phyloP scores from a whole-genome alignment of 2,329 filamentous ascomycete genomes.

The Aspergillus pseudotamarii region DNA sequence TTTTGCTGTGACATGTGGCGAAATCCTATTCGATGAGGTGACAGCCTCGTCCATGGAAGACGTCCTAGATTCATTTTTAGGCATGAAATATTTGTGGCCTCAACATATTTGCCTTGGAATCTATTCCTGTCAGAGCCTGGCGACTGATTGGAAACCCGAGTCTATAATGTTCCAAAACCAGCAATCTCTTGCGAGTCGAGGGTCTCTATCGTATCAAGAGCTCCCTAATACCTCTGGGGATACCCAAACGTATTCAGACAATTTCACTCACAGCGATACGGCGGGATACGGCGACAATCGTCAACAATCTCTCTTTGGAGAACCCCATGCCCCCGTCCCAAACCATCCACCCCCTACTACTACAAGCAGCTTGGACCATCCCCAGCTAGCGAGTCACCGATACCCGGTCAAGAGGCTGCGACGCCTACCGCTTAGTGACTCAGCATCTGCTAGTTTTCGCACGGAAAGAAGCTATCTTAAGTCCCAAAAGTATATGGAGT shows the following conservation, averaged over 20 bases:
- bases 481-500: slow-evolving; percentile 48
- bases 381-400: slow-evolving; percentile 32
- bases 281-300: slow-evolving; percentile 36
- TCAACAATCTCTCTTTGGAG: slow-evolving; percentile 39
- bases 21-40: too few species aligned
- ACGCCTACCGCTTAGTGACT: slow-evolving; percentile 37
- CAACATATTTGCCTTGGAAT: slow-evolving; percentile 39
- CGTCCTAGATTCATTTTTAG: slow-evolving; percentile 24
- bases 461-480: slow-evolving; percentile 40
- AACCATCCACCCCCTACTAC: slow-evolving; percentile 27
- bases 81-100: slow-evolving; percentile 41
- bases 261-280: slow-evolving; percentile 30
- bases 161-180: slow-evolving; percentile 41
- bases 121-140: slow-evolving; percentile 44
- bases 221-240: slow-evolving; percentile 48
- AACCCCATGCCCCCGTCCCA: slow-evolving; percentile 32
- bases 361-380: slow-evolving; percentile 27
- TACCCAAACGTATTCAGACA: slow-evolving; percentile 44
- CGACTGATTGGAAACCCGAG: slow-evolving; percentile 42
- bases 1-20: too few species aligned
- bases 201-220: slow-evolving; percentile 39
- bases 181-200: slow-evolving; percentile 37
- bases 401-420: slow-evolving; percentile 40
- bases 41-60: too few species aligned
- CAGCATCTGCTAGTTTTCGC: slow-evolving; percentile 26